Percentiles rank a stretch among this genome's conserved stretches.
Conservation (phyloP, 768 basidiomycete species). For the Hypholoma sublateritium region DNA sequence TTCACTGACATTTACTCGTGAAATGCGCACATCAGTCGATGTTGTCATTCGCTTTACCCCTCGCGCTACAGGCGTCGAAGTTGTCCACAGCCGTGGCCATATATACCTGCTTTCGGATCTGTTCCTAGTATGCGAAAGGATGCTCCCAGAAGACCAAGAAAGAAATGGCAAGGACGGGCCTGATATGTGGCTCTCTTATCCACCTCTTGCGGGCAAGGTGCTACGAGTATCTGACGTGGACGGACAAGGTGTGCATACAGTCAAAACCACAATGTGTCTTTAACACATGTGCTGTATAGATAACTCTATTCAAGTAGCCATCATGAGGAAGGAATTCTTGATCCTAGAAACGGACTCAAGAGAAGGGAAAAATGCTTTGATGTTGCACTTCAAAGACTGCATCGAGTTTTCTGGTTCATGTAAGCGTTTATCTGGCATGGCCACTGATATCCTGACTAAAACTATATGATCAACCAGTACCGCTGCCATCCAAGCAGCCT, state of each 20-base stretch:
- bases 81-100: conserved; percentile 76
- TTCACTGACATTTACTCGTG: conserved; percentile 72
- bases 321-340: conserved; percentile 89
- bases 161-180: conserved; percentile 52
- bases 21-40: conserved; percentile 70
- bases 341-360: conserved; percentile 60
- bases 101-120: conserved; percentile 91
- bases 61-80: conserved; percentile 67
- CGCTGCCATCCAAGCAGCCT: conserved; percentile 59
- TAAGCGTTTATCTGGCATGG: conserved; percentile 40
- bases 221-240: conserved; percentile 65
- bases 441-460: background rate
- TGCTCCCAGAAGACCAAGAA: conserved; percentile 63
- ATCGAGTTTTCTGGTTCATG: conserved; percentile 76
- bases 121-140: conserved; percentile 87
- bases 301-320: conserved; percentile 68
- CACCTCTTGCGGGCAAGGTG: conserved; percentile 94
- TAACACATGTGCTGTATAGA: conserved; percentile 39
- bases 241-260: conserved; percentile 52
- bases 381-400: conserved; percentile 77
- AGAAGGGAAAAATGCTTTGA: conserved; percentile 58
- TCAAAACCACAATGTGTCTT: background rate
- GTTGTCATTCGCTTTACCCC: conserved; percentile 79
- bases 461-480: conserved; percentile 42
- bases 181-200: conserved; percentile 93